Percentiles rank a stretch among this genome's conserved stretches.
Evolutionary conservation across 2,329 filamentous ascomycete genomes (phyloP).

Genomic region (Penicillium expansum): DNA sequence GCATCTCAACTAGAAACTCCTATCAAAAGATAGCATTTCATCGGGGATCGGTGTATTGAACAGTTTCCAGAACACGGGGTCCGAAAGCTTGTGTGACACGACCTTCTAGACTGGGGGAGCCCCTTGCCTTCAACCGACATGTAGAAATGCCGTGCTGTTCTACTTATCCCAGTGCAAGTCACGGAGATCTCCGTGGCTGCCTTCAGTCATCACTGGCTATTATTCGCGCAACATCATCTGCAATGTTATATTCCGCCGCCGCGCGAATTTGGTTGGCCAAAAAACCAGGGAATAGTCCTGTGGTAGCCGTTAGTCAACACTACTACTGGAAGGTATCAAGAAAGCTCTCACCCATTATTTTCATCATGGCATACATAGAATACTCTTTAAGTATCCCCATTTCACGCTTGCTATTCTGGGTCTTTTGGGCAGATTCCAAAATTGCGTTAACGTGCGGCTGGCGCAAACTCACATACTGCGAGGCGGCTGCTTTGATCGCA

Average conservation of each 20-base stretch:
- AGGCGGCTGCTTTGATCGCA: constrained; percentile 29
- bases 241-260: constrained; percentile 17
- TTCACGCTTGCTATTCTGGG: constrained; percentile 36
- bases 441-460: constrained; percentile 37
- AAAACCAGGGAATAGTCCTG: constrained; percentile 26
- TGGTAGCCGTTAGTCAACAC: constrained; percentile 1
- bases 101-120: not conserved
- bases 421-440: constrained; percentile 30
- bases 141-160: not conserved
- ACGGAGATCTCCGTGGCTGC: not conserved
- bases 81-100: not conserved
- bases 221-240: constrained; percentile 12
- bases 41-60: not conserved
- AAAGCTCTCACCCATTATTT: constrained; percentile 32
- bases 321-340: not conserved
- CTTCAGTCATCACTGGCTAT: not conserved
- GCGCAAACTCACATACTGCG: constrained; percentile 35
- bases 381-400: constrained; percentile 37
- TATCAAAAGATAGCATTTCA: not conserved
- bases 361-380: constrained; percentile 37
- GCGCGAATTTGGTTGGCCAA: constrained; percentile 11
- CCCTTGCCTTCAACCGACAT: not conserved
- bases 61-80: not conserved
- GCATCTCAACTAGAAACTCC: no score
- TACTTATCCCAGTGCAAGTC: not conserved